Evolutionary conservation across 306 rosid genomes (phyloP), one percentile per base, ranked within the genome.

Genomic region (Lotus japonicus): DNA sequence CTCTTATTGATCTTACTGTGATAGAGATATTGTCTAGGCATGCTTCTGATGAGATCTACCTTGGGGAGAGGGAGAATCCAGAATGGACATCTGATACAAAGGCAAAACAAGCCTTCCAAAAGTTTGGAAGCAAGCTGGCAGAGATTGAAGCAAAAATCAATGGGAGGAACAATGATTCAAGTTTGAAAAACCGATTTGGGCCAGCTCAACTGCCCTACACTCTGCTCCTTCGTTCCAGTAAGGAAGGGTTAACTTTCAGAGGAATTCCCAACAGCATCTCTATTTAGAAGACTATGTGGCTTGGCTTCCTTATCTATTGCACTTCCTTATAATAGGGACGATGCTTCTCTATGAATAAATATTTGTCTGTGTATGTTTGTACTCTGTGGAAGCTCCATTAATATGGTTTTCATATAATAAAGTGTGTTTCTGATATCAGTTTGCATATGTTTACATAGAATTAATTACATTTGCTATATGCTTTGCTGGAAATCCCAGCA

Each of bases 261-360:
- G 98, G 98, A 28, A 86, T 86, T 66, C 96, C 96, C 39, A 92
- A 74, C 11, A 91, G 96, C 21, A 81, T 91, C 74, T 88, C 91
- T 10, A 78, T 78, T 52, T 78, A 18, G 19, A 58, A 54, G 2
- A 31, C 3, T 48, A 31, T 61, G 39, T 61, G 56, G n/a, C 19
- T 46, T 13, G 33, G n/a, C 19, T 46, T 13, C 23, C 12, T 63
- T 11, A 7, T 21, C 19, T 43, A 35, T 12, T 59, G 36, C 12
- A 5, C 2, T 38, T 44, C 5, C 14, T 0, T n/a, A 59, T 59
- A 35, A 46, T 12, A 23, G 2, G 4, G 5, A 9, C 11, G 12
- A 31, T 44, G 66, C 21, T 15, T 28, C 5, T 3, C 17, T 54
- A 6, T 39, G 44, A 12, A n/a, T n/a, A 21, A 21, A 3, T n/a